Base-by-base conservation (phyloP, 2,329 filamentous ascomycete genomes). In the Aspergillus glaucus region DNA sequence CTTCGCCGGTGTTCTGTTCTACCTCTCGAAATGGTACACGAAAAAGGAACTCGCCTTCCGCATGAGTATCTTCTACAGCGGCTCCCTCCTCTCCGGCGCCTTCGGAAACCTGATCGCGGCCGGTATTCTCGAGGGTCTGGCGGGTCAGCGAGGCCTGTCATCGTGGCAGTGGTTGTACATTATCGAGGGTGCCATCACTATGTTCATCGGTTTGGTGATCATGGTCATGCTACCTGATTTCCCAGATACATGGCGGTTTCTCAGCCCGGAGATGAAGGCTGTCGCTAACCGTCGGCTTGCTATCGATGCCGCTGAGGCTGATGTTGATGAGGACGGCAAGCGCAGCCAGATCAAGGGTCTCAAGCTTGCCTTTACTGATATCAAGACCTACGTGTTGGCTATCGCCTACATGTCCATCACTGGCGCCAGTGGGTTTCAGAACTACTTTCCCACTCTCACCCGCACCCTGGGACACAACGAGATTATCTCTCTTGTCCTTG, bases 31-130 rank as follows among this genome's bases (percentile, higher is more conserved):
- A 47, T 78, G 75, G 75, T 79, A 79, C 55, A 79, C 76, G 2
- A 74, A 74, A 50, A 70, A 74, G 42, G 76, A 79, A 50, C 61
- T 79, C 14, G 72, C 72, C 3, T 67, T 76, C 39, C 70, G 78
- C 4, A 77, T 74, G 55, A 72, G 72, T n/a, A 71, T 79, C 40
- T 72, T 80, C 47, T 79, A 78, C 58, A 74, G 75, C 3, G 77
- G 75, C 3, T 74, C 70, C 2, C 61, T 78, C 17, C 67, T 79
- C 26, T 72, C 71, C 45, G 74, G 65, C 42, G 76, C 77, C 2
- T 80, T 80, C 55, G 75, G 75, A n/a, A 76, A 74, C 17, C 66
- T 80, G 22, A 77, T 80, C 45, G 77, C 75, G 6, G 77, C 77
- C 3, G 76, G 75, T 3, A 77, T 79, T 26, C 64, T 75, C 5